These are phyloP conservation scores for Termitomyces sp. DNA, from an alignment of 1,284 basidiomycete species.

Conservation along the genomic window DNA sequence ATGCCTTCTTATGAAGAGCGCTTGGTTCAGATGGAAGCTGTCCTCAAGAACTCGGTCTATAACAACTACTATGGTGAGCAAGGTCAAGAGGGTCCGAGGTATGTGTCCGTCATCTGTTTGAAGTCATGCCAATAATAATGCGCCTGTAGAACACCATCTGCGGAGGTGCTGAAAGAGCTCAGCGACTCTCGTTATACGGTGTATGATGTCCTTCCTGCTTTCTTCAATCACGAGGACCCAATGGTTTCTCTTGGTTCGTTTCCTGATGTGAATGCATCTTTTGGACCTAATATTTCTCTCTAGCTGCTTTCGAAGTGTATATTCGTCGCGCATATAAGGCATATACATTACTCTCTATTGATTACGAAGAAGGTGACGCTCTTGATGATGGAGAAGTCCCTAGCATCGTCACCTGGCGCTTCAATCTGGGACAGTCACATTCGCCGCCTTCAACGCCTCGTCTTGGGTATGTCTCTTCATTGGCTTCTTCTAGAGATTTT, in stretches of 20 bases:
- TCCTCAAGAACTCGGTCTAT: slow-evolving; percentile 85
- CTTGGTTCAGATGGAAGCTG: slow-evolving; percentile 88
- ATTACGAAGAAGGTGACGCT: slow-evolving; percentile 87
- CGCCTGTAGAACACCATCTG: slow-evolving; percentile 62
- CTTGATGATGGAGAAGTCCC: slow-evolving; percentile 77
- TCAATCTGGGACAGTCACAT: slow-evolving; percentile 84
- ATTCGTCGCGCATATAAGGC: slow-evolving; percentile 94
- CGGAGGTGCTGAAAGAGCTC: slow-evolving; percentile 87
- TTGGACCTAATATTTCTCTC: background rate
- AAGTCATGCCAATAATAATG: background rate
- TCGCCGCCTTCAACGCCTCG: slow-evolving; percentile 84
- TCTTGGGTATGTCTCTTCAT: slow-evolving; percentile 51
- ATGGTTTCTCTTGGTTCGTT: slow-evolving; percentile 76
- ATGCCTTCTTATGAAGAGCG: slow-evolving; percentile 98
- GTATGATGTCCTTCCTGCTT: slow-evolving; percentile 93
- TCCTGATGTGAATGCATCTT: background rate
- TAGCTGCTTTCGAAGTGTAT: slow-evolving; percentile 95
- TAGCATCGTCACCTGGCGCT: slow-evolving; percentile 84
- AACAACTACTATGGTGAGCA: slow-evolving; percentile 88
- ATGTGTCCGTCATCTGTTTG: slow-evolving; percentile 12
- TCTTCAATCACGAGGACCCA: slow-evolving; percentile 86
- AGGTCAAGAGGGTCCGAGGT: slow-evolving; percentile 55
- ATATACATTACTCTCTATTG: slow-evolving; percentile 88
- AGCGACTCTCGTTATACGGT: slow-evolving; percentile 96
- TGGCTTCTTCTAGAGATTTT: slow-evolving; percentile 4